Base-by-base conservation (phyloP, 1,284 basidiomycete species). In the Vanrija sp. region DNA sequence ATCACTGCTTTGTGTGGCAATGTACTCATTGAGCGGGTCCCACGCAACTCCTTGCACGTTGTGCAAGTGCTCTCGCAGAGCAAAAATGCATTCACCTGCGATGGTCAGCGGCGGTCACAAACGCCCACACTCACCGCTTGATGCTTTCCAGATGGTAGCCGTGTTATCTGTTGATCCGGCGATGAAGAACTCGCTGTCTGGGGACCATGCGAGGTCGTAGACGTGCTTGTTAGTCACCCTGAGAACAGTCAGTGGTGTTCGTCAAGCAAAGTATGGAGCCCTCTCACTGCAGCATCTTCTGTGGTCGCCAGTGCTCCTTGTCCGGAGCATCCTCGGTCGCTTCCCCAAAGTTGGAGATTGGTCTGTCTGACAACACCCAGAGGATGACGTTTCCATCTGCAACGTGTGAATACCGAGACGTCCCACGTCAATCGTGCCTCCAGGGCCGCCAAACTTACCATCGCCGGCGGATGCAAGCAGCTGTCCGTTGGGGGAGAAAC, bases 191-290 rank as follows among this genome's bases (percentile, higher is more conserved):
- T 95, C 90, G 46, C 94, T 92, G 23, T 89, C 87, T 0, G 96
- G 96, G 62, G 91, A 93, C 95, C 95, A 98, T 0, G 93, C 91
- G 45, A 98, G 80, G 74, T 98, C 95, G 73, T 98, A 98, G 12
- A 98, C 91, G 74, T 98, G 93, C 83, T 92, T 91, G 14, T 85
- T 86, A 1, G 89, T 91, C 10, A 75, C 74, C 52, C 77, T 78
- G 51, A 28, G 43, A 18, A 25, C 38, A 8, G 42, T 57, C n/a
- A 58, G 49, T 39, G 23, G 49, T 18, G 43, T 49, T 39, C 38
- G 39, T 39, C 6, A 18, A 29, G 14, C 9, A 1, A 50, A 6
- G 21, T 5, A 39, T 18, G 29, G 26, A 43, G 12, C n/a, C 18
- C 48, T 26, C 81, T 57, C 72, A 92, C 86, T 89, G 82, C 67